phyloP scores from a whole-genome alignment of 352 stramenopile species.

The Phytopythium oedochilum region DNA sequence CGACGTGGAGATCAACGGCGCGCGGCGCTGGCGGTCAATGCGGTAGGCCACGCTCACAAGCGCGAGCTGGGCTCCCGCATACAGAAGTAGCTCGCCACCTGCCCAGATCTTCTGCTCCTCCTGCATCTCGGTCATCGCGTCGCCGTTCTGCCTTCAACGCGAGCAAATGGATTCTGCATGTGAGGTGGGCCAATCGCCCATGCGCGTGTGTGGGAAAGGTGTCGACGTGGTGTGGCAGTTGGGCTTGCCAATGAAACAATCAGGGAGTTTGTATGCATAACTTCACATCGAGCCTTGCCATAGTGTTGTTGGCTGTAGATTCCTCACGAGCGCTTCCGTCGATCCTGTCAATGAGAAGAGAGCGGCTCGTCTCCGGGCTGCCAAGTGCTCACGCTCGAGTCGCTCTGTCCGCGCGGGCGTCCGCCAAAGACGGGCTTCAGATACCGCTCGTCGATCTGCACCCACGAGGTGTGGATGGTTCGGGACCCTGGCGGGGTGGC shows the following conservation, averaged over 20 bases:
- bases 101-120: slow-evolving; percentile 30
- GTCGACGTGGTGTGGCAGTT: too few relatives aligned
- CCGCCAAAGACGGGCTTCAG: slow-evolving; percentile 64
- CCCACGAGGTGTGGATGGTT: slow-evolving; percentile 53
- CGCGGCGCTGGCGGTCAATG: slow-evolving; percentile 32
- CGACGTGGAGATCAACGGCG: slow-evolving; percentile 39
- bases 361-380: not conserved
- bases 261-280: too few relatives aligned
- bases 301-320: not conserved
- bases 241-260: too few relatives aligned
- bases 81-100: slow-evolving; percentile 40
- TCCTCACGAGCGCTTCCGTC: too few relatives aligned
- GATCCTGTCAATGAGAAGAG: not conserved
- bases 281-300: too few relatives aligned
- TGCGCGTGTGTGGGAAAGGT: too few relatives aligned
- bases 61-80: slow-evolving; percentile 37
- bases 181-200: not conserved
- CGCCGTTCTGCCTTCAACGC: too few relatives aligned
- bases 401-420: slow-evolving; percentile 24
- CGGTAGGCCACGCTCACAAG: slow-evolving; percentile 55
- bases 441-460: slow-evolving; percentile 58
- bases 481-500: slow-evolving; percentile 13
- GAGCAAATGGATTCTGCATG: too few relatives aligned
- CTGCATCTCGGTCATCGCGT: not conserved
- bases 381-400: slow-evolving; percentile 6